phyloP scores from a whole-genome alignment of 208 protist species.

The Crithidia expoeki region DNA sequence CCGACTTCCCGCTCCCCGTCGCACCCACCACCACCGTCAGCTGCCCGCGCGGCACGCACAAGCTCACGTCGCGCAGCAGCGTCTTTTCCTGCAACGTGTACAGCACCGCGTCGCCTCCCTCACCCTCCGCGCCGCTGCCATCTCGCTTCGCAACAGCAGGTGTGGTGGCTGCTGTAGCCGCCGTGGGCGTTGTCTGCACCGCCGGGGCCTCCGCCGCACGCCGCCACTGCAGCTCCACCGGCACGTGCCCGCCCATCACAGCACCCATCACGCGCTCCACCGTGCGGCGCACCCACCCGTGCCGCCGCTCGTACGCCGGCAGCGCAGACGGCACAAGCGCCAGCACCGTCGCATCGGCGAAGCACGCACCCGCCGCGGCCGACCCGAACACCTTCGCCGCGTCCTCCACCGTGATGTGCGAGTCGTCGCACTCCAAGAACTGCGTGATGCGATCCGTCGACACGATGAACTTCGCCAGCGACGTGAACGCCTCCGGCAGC shows the following conservation, averaged over 20 bases:
- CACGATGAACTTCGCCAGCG: constrained; percentile 70
- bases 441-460: constrained; percentile 66
- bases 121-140: constrained; percentile 26
- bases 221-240: constrained; percentile 25
- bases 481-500: constrained; percentile 79
- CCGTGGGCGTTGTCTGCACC: background rate
- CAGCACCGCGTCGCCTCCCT: constrained; percentile 19
- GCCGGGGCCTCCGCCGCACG: background rate
- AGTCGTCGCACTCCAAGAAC: constrained; percentile 67
- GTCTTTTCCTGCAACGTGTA: constrained; percentile 45
- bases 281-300: constrained; percentile 37
- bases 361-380: constrained; percentile 42
- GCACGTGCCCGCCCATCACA: constrained; percentile 24
- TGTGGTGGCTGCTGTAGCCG: constrained; percentile 46
- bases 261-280: constrained; percentile 28
- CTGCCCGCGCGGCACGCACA: constrained; percentile 36
- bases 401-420: constrained; percentile 15
- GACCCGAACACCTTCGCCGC: constrained; percentile 17
- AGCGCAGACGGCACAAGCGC: constrained; percentile 32
- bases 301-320: constrained; percentile 25
- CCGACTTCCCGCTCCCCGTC: constrained; percentile 84
- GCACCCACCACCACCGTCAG: constrained; percentile 61
- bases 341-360: constrained; percentile 31
- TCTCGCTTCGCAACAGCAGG: constrained; percentile 75
- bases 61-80: constrained; percentile 47